Base-by-base conservation (phyloP, 805 yeast species). In the Candida ovalis region DNA sequence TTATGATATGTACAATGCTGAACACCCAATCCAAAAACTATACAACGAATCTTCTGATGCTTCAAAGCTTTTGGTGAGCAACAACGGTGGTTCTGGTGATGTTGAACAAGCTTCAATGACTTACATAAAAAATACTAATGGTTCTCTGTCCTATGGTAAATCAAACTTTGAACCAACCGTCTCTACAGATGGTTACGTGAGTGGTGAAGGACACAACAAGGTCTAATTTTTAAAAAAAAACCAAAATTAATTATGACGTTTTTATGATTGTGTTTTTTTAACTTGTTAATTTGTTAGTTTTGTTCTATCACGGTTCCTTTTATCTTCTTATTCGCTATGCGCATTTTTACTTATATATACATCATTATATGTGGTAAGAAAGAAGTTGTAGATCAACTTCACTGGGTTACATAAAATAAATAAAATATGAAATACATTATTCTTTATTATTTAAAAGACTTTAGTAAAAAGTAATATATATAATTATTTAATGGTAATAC, bases 151-250 rank as follows among this genome's bases (percentile, higher is more conserved):
- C 6, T 39, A 42, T 18, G 44, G 43, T 15, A 46, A 52, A 13
- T 45, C 45, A 13, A 51, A 56, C 10, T 68, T 68, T 49, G 63
- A 64, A 45, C 72, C 72, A 23, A 52, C 46, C 18, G 69, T 68
- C 8, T 60, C 63, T 4, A 54, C 62, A 17, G 55, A 57, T 15
- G 61, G 55, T n/a, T 52, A 57, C 15, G 61, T 63, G 18, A 50
- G 58, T 23, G 63, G 57, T 5, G 56, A 54, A 30, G 64, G 62
- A 23, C 66, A 61, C 48, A 45, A 54, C 6, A 54, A 55, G 28
- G 42, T 56, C 24, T 41, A 25, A 35, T 7, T 30, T 7, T 30
- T n/a, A n/a, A n/a, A n/a, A n/a, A n/a, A n/a, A n/a, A n/a, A 4
- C 21, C 21, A 9, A n/a, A 4, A 30, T 10, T 37, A 9, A 18